Base-by-base conservation (phyloP, 345 rosid species). In the Acer yangbiense region DNA sequence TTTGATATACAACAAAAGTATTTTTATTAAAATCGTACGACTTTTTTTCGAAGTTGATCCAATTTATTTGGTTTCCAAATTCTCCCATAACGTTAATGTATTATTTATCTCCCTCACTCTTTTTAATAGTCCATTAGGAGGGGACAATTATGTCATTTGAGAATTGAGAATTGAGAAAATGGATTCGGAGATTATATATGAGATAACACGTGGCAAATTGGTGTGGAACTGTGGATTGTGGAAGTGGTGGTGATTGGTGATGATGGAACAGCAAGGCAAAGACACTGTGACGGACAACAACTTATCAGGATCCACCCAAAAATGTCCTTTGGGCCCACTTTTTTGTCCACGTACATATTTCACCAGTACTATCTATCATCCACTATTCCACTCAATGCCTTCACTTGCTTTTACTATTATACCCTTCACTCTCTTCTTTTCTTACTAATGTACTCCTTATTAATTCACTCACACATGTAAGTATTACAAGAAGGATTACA, bases 291-390 rank as follows among this genome's bases (percentile, higher is more conserved):
- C 29, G 11, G 69, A 75, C 60, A 6, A 13, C 10, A 23, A 68
- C 62, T 46, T 11, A 16, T 65, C 78, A 11, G 16, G 68, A 77
- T 61, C 60, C 75, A 78, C 80, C 78, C 78, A 75, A 80, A 71
- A 0, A 61, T 62, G 72, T 64, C 78, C 73, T 72, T 75, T 32
- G 65, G 76, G 68, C 35, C n/a, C 62, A 27, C 18, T 27, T 21
- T 61, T 61, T 61, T 44, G 65, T 65, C 61, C 71, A 39, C 71
- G 11, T 58, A 16, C 16, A 0, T 50, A 71, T 27, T 35, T 35
- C 60, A 39, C 6, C 54, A 20, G 78, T 0, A 21, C 48, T 11
- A 9, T 32, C 48, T 11, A 9, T 32, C 83, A 27, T 57, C 35
- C 72, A 18, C 41, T n/a, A n/a, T n/a, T n/a, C n/a, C n/a, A n/a